Conservation (phyloP, 1,284 basidiomycete genomes). For the Naganishia liquefaciens region DNA sequence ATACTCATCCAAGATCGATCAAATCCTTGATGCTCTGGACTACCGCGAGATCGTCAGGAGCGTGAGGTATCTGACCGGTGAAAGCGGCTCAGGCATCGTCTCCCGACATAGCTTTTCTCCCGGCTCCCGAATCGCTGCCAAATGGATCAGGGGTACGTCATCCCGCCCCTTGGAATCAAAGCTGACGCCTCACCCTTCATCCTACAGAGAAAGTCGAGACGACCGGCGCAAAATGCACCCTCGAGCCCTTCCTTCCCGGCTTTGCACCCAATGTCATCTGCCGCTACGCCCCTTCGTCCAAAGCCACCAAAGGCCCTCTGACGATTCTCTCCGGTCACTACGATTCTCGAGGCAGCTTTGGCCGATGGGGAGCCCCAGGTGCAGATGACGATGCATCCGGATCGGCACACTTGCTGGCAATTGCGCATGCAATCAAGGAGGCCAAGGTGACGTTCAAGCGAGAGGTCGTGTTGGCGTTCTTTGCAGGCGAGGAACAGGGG, state of each 20-base stretch:
- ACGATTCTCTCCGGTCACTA: constrained; percentile 77
- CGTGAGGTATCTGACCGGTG: constrained; percentile 78
- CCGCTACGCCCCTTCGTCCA: constrained; percentile 37
- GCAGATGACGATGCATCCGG: constrained; percentile 72
- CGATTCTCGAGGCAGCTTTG: constrained; percentile 82
- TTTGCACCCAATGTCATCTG: constrained; percentile 84
- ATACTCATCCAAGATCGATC: constrained; percentile 45
- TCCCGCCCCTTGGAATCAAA: background rate
- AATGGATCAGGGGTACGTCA: constrained; percentile 66
- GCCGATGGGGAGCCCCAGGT: constrained; percentile 68
- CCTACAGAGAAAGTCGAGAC: constrained; percentile 60
- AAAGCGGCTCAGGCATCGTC: constrained; percentile 64
- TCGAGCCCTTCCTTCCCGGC: constrained; percentile 65
- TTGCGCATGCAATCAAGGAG: constrained; percentile 68
- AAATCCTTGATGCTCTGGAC: constrained; percentile 62
- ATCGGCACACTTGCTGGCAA: constrained; percentile 63
- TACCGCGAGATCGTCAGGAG: constrained; percentile 64
- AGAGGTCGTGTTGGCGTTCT: constrained; percentile 53
- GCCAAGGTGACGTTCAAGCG: constrained; percentile 60
- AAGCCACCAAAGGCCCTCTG: constrained; percentile 52
- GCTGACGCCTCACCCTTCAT: background rate
- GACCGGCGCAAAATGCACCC: constrained; percentile 70
- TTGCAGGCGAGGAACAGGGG: constrained; percentile 58
- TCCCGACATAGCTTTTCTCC: constrained; percentile 74
- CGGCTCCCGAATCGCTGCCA: constrained; percentile 68